A percentile compares a stretch with the other conserved stretches of the same genome.
phyloP scores from a whole-genome alignment of 164 flowering plant genomes.

The Brasenia schreberi region DNA sequence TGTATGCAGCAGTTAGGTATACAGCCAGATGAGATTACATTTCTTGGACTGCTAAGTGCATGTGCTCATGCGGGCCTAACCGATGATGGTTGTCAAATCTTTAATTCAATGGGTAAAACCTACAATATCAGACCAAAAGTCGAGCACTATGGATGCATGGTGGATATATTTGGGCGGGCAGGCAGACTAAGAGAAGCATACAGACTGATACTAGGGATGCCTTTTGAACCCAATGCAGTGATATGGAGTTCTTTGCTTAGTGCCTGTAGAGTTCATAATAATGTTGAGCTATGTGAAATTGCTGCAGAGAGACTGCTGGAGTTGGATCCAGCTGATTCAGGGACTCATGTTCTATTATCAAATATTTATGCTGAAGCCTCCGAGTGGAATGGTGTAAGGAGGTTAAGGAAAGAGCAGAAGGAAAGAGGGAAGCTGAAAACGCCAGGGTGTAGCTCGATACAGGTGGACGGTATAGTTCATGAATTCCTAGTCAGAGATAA shows the following conservation, averaged over 20 bases:
- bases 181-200: conserved; percentile 5
- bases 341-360: background rate
- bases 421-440: conserved; percentile 1
- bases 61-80: conserved; percentile 23
- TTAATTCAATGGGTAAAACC: conserved; percentile 9
- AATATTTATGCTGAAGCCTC: conserved; percentile 3
- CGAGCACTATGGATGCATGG: conserved; percentile 21
- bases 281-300: conserved; percentile 1
- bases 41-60: conserved; percentile 19
- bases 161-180: conserved; percentile 19
- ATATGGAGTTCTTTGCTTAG: conserved; percentile 11
- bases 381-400: conserved; percentile 1
- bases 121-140: conserved; percentile 11
- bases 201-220: conserved; percentile 1
- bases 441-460: conserved; percentile 5
- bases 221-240: conserved; percentile 16
- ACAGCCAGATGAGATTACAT: conserved; percentile 13
- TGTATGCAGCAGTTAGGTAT: conserved; percentile 11
- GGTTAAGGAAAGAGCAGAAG: conserved; percentile 3
- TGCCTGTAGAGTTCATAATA: conserved; percentile 1
- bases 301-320: conserved; percentile 3
- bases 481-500: conserved; percentile 3
- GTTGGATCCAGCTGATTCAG: conserved; percentile 1
- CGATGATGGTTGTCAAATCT: conserved; percentile 12
- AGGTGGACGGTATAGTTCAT: conserved; percentile 6